Base-by-base conservation (phyloP, 495 filamentous ascomycete genomes). In the Sabuloglossum arenarium region DNA sequence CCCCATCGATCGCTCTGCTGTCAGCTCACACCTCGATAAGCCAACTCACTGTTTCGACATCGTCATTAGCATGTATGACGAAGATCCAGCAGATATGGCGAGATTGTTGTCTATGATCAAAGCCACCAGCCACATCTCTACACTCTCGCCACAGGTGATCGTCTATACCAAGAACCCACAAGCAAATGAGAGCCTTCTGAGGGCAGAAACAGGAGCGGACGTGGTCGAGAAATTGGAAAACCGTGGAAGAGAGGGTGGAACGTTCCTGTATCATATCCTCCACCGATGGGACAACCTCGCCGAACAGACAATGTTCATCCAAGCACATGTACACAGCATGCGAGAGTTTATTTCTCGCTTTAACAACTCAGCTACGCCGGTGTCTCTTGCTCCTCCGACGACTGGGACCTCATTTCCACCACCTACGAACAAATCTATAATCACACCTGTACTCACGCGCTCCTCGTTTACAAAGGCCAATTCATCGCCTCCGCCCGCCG, bases 191-290 rank as follows among this genome's bases (percentile, higher is more conserved):
- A 56, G 21, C 1, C 37, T 31, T 14, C 45, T 71, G 1, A 59
- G 64, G 52, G 9, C 55, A 32, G 29, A n/a, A 11, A 67, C 59
- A 6, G 62, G 64, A 5, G 69, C 67, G 19, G 59, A 64, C 51
- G 55, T 57, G 8, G 64, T 70, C 23, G 62, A 62, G 25, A 50
- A 56, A 1, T 59, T 70, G 8, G 62, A 63, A 6, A 74, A 75
- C 46, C 52, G 58, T 21, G 70, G 72, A 14, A 62, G 72, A 0
- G 72, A 74, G 61, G 66, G 67, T 16, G 69, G 67, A 6, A 71
- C 72, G 19, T 75, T 71, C 56, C 69, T 75, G 29, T 34, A 61
- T 54, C 72, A 75, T 53, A 71, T 75, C 46, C 51, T 69, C 1
- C 56, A 60, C n/a, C 58, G 66, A 37, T 75, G 69, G 67, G 68